Evolutionary conservation across 225 moss, liverwort and hornwort species (phyloP), one percentile per base, ranked within the genome.

Genomic region (Physcomitrium patens): DNA sequence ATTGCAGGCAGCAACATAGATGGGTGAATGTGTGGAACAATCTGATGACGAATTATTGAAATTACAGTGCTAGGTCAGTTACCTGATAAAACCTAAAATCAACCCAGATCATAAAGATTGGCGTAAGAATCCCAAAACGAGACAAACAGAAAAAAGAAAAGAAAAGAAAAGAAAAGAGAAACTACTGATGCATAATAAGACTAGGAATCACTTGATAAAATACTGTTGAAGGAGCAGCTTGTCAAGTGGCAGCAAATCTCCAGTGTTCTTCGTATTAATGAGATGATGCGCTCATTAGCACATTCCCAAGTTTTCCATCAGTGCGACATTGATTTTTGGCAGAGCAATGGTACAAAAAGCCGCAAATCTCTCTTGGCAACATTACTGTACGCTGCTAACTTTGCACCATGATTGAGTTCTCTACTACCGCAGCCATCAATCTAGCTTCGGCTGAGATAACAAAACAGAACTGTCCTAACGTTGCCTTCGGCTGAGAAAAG

Each of bases 401-500:
- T 58, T 17, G 60, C 56, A 70, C 61, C 67, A 68, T 27, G 22
- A 22, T 65, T 60, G 48, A 52, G 59, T 52, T 64, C 48, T 69
- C 67, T 45, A 15, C 70, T 41, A 28, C 65, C 8, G 11, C 11
- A 67, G 24, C 53, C 71, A 71, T 71, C 47, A 37, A 37, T 37
- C 31, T 4, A 48, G 20, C 67, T 72, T 70, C 23, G 51, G 58
- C 70, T 67, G 41, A 46, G 60, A 58, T 3, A 51, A 37, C 50
- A 63, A 74, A 68, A 2, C 27, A 62, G 49, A 73, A 76, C 53
- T 77, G 77, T 63, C 73, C 74, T 71, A 45, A 42, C 23, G 11
- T 58, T 55, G 68, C 74, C 81, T 86, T 81, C n/a, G 79, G 84
- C 77, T 79, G 27, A 48, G 31, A 73, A 14, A 77, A 77, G 67